Evolutionary conservation across 2,329 filamentous ascomycete genomes (phyloP).

Genomic region (Fusarium beomiforme): DNA sequence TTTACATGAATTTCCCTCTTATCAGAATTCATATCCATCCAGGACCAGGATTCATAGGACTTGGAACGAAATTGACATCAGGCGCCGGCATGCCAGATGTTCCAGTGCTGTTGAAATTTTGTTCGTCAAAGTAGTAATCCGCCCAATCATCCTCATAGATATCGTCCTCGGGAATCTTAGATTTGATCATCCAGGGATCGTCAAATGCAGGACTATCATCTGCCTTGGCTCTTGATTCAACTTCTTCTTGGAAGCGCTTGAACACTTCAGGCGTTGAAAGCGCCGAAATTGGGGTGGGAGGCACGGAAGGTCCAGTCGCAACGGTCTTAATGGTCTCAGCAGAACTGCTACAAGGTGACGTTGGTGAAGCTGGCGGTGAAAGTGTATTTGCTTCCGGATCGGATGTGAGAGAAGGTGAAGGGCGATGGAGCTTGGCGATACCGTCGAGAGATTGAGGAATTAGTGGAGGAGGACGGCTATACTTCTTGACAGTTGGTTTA

Average conservation of each 20-base stretch:
- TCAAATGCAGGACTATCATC: conserved; percentile 18
- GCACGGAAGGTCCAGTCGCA: conserved; percentile 4
- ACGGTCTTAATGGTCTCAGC: conserved; percentile 17
- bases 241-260: conserved; percentile 29
- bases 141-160: conserved; percentile 45
- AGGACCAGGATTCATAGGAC: conserved; percentile 35
- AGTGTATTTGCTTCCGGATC: conserved; percentile 27
- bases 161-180: conserved; percentile 13
- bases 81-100: background rate
- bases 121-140: conserved; percentile 47
- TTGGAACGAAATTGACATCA: conserved; percentile 29
- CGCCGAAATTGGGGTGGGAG: conserved; percentile 33
- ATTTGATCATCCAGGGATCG: conserved; percentile 21
- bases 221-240: conserved; percentile 1
- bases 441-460: conserved; percentile 17
- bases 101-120: conserved; percentile 29
- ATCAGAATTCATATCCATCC: conserved; percentile 38
- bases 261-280: conserved; percentile 38
- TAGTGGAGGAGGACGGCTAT: conserved; percentile 33
- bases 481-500: conserved; percentile 22
- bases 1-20: background rate
- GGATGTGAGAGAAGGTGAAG: conserved; percentile 19
- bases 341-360: conserved; percentile 6
- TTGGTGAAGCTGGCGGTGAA: conserved; percentile 23
- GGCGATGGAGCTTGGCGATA: conserved; percentile 29